Percentiles rank a stretch among this genome's conserved stretches.
phyloP scores from a whole-genome alignment of 2,329 filamentous ascomycete genomes.

The Coniosporium tulheliwenetii region DNA sequence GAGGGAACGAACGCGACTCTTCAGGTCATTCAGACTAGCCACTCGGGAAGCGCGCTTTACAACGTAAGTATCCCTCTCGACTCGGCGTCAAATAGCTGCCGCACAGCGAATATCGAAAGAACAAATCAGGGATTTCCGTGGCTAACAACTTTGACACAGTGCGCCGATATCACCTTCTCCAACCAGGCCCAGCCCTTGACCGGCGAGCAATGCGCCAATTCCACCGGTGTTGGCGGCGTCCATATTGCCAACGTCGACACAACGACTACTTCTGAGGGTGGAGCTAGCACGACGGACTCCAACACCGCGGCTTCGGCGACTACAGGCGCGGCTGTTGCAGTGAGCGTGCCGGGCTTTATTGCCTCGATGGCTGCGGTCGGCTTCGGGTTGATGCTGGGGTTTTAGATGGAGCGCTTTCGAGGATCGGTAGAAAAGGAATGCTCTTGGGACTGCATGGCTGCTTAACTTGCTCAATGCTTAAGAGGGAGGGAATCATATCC shows the following conservation, averaged over 20 bases:
- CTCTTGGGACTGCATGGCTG: no score
- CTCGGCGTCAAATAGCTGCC: not conserved
- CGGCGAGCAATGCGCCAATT: conserved; percentile 21
- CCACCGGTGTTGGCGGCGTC: conserved; percentile 21
- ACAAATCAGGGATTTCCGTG: not conserved
- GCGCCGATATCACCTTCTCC: conserved; percentile 28
- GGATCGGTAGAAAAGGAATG: no score
- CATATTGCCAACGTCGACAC: conserved; percentile 10
- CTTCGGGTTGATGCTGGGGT: not conserved
- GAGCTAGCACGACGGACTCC: not conserved
- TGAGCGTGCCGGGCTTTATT: not conserved
- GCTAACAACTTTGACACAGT: conserved; percentile 12
- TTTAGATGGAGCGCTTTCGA: not conserved
- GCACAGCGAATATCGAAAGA: no score
- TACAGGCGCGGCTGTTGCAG: not conserved
- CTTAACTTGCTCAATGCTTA: no score
- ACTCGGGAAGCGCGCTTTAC: conserved; percentile 25
- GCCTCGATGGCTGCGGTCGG: not conserved
- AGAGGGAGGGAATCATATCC: no score
- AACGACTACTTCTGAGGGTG: not conserved
- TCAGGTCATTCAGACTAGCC: conserved; percentile 28
- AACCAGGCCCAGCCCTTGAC: conserved; percentile 19
- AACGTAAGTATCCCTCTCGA: conserved; percentile 17
- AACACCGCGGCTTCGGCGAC: not conserved
- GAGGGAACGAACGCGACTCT: conserved; percentile 25